Base-by-base conservation (phyloP, 2,329 filamentous ascomycete genomes). In the Colletotrichum filicis region DNA sequence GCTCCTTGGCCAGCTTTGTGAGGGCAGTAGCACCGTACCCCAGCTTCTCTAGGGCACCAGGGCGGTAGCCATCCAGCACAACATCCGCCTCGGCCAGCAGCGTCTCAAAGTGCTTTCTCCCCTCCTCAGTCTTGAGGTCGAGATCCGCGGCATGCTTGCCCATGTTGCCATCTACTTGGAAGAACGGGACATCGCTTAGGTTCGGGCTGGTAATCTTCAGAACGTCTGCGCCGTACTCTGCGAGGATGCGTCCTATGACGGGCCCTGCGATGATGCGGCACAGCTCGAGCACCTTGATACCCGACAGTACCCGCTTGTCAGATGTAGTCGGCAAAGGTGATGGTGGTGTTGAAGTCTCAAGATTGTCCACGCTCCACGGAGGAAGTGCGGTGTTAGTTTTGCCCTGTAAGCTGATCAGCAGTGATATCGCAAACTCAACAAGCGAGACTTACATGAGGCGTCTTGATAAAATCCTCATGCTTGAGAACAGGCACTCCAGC, bases 211-310 rank as follows among this genome's bases (percentile, higher is more conserved):
- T 94, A 58, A 95, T 86, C 77, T 94, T 93, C 75, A 95, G 86
- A 0, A 95, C 92, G 66, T 92, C 89, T 8, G 93, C 93, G 2
- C 93, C 93, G 78, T 94, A 92, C 74, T 94, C 93, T n/a, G 91
- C 92, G 0, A 95, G 86, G 1, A 91, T 91, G 35, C 92, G 89
- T 3, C 90, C 90, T 75, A 95, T 91, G 5, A 91, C 90, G n/a
- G 93, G 93, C 0, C 92, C 93, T 4, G 93, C 93, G 75, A 95
- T 94, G 77, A 95, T 91, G 53, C 93, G 90, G 78, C 92, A 93
- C 35, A 95, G 83, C 78, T 95, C 93, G 5, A 95, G 86, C 6
- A 95, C 92, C 75, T 92, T 92, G 79, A 95, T 86, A 0, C 93
- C 93, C 78, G 86, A 72, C 84, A 90, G 76, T 76, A 84, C 81